Percentiles rank a stretch among this genome's conserved stretches.
phyloP scores from a whole-genome alignment of 2,329 filamentous ascomycete genomes.

The Dothiorella sarmentorum region DNA sequence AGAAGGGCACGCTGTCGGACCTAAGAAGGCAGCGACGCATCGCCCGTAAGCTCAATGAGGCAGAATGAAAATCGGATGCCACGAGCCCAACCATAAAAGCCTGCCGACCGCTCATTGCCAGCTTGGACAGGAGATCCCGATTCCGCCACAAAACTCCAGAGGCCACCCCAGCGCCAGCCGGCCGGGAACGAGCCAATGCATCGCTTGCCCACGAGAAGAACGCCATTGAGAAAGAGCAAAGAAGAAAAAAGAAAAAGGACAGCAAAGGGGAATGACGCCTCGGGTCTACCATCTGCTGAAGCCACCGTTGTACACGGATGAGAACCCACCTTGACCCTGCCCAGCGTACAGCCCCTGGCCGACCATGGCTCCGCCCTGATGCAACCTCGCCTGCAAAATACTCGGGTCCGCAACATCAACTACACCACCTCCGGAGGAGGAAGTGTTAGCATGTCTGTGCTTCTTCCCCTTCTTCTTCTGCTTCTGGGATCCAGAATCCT shows the following conservation, averaged over 20 bases:
- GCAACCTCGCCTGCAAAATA: constrained; percentile 97
- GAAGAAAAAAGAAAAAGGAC: constrained; percentile 26
- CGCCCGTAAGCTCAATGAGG: constrained; percentile 28
- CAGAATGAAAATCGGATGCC: constrained; percentile 18
- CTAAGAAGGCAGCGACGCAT: constrained; percentile 33
- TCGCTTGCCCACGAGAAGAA: constrained; percentile 32
- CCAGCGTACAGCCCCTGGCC: constrained; percentile 87
- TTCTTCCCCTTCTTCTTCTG: constrained; percentile 99
- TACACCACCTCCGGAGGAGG: constrained; percentile 98
- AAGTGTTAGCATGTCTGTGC: constrained; percentile 99
- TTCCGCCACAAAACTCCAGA: constrained; percentile 31
- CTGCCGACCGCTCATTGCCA: constrained; percentile 21
- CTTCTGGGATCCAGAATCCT: constrained; percentile 85
- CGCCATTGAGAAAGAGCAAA: constrained; percentile 34
- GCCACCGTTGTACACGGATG: constrained; percentile 65
- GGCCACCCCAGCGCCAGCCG: constrained; percentile 33
- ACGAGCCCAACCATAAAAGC: constrained; percentile 22
- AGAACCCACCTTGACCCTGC: constrained; percentile 91
- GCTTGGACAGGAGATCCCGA: constrained; percentile 18
- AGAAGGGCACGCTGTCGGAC: constrained; percentile 37
- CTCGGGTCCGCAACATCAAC: constrained; percentile 99
- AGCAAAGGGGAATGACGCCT: constrained; percentile 25
- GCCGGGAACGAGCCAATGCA: constrained; percentile 38
- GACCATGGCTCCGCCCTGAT: constrained; percentile 76
- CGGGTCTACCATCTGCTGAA: constrained; percentile 36